Conservation (phyloP, 208 protist genomes). For the Crithidia mellificae region DNA sequence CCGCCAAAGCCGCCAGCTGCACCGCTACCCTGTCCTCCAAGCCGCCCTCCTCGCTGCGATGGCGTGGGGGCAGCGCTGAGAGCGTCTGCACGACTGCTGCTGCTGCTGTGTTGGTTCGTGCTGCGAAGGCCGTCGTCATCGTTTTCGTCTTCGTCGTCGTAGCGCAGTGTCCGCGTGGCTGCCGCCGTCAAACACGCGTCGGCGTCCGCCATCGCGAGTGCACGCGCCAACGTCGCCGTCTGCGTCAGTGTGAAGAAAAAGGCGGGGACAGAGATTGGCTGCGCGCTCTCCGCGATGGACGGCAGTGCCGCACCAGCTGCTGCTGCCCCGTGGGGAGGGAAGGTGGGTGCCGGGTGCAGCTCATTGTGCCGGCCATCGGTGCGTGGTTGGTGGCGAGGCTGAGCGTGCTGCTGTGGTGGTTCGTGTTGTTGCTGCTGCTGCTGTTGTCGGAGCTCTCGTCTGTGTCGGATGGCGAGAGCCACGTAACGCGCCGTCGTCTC, state of each 20-base stretch:
- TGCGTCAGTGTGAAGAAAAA: constrained; percentile 45
- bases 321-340: background rate
- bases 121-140: too few species aligned
- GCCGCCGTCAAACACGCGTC: background rate
- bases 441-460: constrained; percentile 14
- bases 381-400: background rate
- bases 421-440: constrained; percentile 17
- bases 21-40: too few species aligned
- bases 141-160: constrained; percentile 11
- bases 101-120: background rate
- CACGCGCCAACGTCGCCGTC: background rate
- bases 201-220: background rate
- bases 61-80: too few species aligned
- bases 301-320: background rate
- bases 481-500: constrained; percentile 42
- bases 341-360: background rate
- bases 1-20: too few species aligned
- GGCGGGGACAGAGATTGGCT: constrained; percentile 26
- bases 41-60: too few species aligned
- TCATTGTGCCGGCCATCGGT: background rate
- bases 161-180: constrained; percentile 5
- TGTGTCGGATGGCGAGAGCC: constrained; percentile 30
- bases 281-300: constrained; percentile 19
- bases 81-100: too few species aligned
- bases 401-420: background rate